Evolutionary conservation across 2,329 filamentous ascomycete genomes (phyloP).

Genomic region (Aspergillus cejpii): DNA sequence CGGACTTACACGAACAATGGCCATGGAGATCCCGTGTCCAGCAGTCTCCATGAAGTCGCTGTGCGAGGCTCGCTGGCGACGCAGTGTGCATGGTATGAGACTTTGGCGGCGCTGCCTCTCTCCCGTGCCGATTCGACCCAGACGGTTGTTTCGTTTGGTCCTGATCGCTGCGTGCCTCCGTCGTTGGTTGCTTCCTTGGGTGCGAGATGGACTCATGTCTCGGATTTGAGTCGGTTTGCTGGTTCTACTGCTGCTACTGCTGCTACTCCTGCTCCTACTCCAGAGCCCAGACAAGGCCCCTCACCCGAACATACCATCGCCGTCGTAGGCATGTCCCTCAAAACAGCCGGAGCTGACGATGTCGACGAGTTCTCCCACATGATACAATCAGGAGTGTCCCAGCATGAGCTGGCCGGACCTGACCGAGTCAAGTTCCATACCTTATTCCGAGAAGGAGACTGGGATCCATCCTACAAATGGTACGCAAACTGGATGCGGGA

Average conservation of each 20-base stretch:
- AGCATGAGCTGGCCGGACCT: constrained; percentile 15
- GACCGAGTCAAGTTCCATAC: background rate
- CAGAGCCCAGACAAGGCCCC: constrained; percentile 16
- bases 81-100: constrained; percentile 33
- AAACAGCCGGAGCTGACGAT: constrained; percentile 29
- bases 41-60: constrained; percentile 25
- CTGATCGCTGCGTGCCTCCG: constrained; percentile 34
- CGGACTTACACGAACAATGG: constrained; percentile 14
- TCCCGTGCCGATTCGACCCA: constrained; percentile 3
- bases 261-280: background rate
- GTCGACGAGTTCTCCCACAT: constrained; percentile 30
- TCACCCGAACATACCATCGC: constrained; percentile 21
- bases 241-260: background rate
- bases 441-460: background rate
- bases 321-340: constrained; percentile 33
- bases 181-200: constrained; percentile 11
- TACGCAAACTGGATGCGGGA: constrained; percentile 19
- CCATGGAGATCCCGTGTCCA: constrained; percentile 5
- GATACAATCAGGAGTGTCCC: constrained; percentile 22
- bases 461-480: constrained; percentile 9
- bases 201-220: background rate
- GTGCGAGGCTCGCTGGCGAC: constrained; percentile 32
- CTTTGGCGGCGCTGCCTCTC: constrained; percentile 19
- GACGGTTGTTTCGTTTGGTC: constrained; percentile 33
- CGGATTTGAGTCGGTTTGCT: constrained; percentile 1